A percentile compares a stretch with the other conserved stretches of the same genome.
phyloP scores from a whole-genome alignment of 1,284 basidiomycete species.

The Pyrrhoderma noxium region DNA sequence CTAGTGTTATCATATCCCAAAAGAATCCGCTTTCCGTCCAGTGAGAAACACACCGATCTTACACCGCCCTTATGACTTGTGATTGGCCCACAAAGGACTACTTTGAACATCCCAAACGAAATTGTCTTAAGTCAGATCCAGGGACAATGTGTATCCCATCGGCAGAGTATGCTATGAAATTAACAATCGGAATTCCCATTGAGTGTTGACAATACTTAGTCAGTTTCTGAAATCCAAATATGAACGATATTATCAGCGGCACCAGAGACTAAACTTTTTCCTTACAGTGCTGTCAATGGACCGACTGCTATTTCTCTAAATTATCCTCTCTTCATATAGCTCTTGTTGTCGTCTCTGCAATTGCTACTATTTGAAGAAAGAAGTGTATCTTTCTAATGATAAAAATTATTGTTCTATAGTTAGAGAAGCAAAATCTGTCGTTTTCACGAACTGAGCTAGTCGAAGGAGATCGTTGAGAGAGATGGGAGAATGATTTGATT shows the following conservation, averaged over 20 bases:
- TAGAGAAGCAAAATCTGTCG: too few species aligned
- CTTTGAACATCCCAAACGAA: constrained; percentile 12
- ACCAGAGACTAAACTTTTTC: too few species aligned
- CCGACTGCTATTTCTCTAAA: too few species aligned
- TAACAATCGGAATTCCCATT: not conserved
- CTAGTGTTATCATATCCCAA: constrained; percentile 13
- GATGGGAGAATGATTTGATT: too few species aligned
- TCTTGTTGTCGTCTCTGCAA: too few species aligned
- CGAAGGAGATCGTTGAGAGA: too few species aligned
- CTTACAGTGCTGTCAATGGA: too few species aligned
- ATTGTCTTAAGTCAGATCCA: constrained; percentile 3
- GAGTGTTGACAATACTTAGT: constrained; percentile 8
- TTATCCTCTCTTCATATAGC: too few species aligned
- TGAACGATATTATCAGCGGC: constrained; percentile 76
- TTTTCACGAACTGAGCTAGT: too few species aligned
- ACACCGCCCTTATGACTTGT: constrained; percentile 9
- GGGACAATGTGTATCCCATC: constrained; percentile 14
- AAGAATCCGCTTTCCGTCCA: constrained; percentile 8
- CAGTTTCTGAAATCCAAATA: constrained; percentile 57
- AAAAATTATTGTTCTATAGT: too few species aligned
- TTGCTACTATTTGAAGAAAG: too few species aligned
- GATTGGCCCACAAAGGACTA: constrained; percentile 2
- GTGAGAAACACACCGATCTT: constrained; percentile 15
- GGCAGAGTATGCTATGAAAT: constrained; percentile 2
- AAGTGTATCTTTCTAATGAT: too few species aligned